Base-by-base conservation (phyloP, 2,329 filamentous ascomycete genomes). In the Sclerotinia glacialis region DNA sequence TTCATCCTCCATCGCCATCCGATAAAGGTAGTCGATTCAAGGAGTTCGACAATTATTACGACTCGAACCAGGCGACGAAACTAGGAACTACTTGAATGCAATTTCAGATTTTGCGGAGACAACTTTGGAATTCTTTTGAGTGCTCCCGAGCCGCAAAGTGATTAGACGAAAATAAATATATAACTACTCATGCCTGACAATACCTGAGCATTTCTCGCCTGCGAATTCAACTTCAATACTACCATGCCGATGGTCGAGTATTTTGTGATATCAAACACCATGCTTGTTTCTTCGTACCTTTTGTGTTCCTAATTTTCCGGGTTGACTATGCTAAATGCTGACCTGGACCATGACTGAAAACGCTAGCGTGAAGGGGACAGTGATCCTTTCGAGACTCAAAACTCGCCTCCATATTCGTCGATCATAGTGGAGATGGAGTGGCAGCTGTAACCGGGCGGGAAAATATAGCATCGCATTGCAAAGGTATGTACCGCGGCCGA, bases 351-450 rank as follows among this genome's bases (percentile, higher is more conserved):
- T 54, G 65, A 70, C 69, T 73, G 71, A 72, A 73, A 74, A 74
- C 72, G 70, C 70, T 74, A 73, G 72, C 69, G 47, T 71, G 71
- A 40, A 70, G 67, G 64, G 62, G 71, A 67, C 70, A 68, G 67
- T 71, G 69, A 65, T 65, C 71, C 68, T 67, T 71, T 73, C 72
- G 70, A 73, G 72, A 73, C 63, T 65, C 69, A 68, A 74, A 73
- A 73, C 71, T 73, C 71, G 72, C 71, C 72, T 73, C 23, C 71
- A 66, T 53, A 73, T 66, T 52, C 58, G 67, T 66, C 49, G 69
- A 69, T 71, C 67, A 65, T 64, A 67, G 70, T 67, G 66, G 60
- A 52, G 66, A 52, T 34, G 31, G 50, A 23, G 46, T 65, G 55
- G 34, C 34, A 60, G 46, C 44, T 65, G 64, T 65, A 60, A 65